Percentiles rank a stretch among this genome's conserved stretches.
Evolutionary conservation across 257 asterid species (phyloP).

Genomic region (Nicotiana knightiana): DNA sequence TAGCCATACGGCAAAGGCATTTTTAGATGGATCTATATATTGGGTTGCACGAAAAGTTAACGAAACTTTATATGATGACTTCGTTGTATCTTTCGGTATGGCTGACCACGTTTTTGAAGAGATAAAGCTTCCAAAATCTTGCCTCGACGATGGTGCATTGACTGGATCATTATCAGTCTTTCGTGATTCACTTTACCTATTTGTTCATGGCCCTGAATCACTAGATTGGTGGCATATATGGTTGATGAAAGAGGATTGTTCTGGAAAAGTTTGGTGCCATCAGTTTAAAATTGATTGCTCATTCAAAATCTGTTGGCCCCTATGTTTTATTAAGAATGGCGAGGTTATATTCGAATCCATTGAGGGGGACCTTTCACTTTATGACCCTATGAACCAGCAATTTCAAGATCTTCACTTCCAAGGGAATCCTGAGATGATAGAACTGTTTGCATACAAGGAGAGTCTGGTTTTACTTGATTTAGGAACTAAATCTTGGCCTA

Average conservation of each 20-base stretch:
- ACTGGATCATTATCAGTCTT: neutral
- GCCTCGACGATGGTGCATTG: neutral
- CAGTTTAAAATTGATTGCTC: neutral
- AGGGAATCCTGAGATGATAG: neutral
- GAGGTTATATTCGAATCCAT: neutral
- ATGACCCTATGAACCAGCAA: neutral
- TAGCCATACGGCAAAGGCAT: neutral
- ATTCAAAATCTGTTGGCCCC: neutral
- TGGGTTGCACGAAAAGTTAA: constrained; percentile 1
- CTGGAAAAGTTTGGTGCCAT: neutral
- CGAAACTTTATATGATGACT: neutral
- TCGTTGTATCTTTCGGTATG: constrained; percentile 4
- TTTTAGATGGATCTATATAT: neutral
- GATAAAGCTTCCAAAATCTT: neutral
- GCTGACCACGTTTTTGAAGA: neutral
- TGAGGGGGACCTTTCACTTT: neutral
- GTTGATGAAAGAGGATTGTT: neutral
- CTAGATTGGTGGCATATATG: neutral
- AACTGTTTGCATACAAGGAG: neutral
- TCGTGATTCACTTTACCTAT: neutral
- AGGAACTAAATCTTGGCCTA: neutral
- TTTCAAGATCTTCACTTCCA: constrained; percentile 1
- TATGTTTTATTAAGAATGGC: neutral
- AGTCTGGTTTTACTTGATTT: neutral
- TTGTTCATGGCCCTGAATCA: neutral